Percentiles rank a stretch among this genome's conserved stretches.
Evolutionary conservation across 2,329 filamentous ascomycete species (phyloP).

Genomic region (Emergomyces orientalis): DNA sequence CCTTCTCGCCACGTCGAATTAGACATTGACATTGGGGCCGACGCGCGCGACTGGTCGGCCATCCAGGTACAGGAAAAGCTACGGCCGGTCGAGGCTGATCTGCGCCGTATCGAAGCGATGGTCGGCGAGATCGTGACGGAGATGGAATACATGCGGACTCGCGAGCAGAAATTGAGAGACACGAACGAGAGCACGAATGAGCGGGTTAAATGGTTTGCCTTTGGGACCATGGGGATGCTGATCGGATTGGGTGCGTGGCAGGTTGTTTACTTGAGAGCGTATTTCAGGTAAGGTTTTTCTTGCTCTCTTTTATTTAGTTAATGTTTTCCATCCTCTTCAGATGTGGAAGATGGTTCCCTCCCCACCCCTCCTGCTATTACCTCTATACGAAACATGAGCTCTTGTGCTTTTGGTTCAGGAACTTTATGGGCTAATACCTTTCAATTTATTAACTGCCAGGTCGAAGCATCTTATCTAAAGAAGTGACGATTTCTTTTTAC

Average conservation of each 20-base stretch:
- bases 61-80: constrained; percentile 96
- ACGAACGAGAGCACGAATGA: constrained; percentile 99
- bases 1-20: constrained; percentile 70
- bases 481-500: constrained; percentile 7
- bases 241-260: constrained; percentile 89
- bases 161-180: constrained; percentile 93
- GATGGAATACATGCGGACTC: constrained; percentile 86
- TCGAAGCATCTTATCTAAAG: constrained; percentile 60
- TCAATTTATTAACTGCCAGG: constrained; percentile 27
- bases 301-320: background rate
- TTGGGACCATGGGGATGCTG: constrained; percentile 85
- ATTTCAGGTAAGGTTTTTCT: constrained; percentile 61
- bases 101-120: constrained; percentile 85
- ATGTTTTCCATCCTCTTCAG: background rate
- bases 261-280: constrained; percentile 92
- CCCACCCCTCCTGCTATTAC: constrained; percentile 13
- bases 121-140: constrained; percentile 79
- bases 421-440: background rate
- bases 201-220: constrained; percentile 96
- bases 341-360: background rate
- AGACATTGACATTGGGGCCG: constrained; percentile 91
- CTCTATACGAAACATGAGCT: constrained; percentile 2
- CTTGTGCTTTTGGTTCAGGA: constrained; percentile 2
- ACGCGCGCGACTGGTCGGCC: constrained; percentile 95
- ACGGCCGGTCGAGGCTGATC: constrained; percentile 90